These are phyloP conservation scores for Cardamine resedifolia DNA, from an alignment of 345 rosid genomes.

Conservation along the genomic window DNA sequence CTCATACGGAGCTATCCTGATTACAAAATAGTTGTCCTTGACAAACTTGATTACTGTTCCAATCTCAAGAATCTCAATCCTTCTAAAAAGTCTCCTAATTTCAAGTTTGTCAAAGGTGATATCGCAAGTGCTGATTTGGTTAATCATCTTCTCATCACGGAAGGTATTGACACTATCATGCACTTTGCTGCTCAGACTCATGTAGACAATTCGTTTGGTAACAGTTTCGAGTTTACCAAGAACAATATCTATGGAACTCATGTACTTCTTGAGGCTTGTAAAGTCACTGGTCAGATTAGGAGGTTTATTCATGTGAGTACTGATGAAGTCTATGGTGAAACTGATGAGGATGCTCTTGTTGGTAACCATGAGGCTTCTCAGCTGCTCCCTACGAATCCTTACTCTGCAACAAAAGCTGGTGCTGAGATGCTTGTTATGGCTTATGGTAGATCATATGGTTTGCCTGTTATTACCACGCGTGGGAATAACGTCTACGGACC, in stretches of 20 bases:
- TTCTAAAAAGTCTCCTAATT: conserved; percentile 60
- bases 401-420: conserved; percentile 89
- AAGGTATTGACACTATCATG: conserved; percentile 86
- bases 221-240: conserved; percentile 91
- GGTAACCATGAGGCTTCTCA: conserved; percentile 95
- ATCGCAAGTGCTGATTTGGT: conserved; percentile 88
- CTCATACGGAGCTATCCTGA: conserved; percentile 71
- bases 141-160: conserved; percentile 82
- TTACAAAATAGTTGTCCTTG: conserved; percentile 85
- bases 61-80: conserved; percentile 77
- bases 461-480: conserved; percentile 91
- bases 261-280: conserved; percentile 87
- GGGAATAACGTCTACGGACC: conserved; percentile 94
- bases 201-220: conserved; percentile 86
- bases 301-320: conserved; percentile 94
- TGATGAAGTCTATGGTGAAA: conserved; percentile 92
- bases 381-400: conserved; percentile 93
- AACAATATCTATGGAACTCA: conserved; percentile 88
- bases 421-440: conserved; percentile 99
- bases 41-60: conserved; percentile 91
- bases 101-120: conserved; percentile 86
- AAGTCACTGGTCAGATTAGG: conserved; percentile 85
- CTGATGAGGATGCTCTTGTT: conserved; percentile 88
- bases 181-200: conserved; percentile 94
- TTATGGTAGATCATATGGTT: conserved; percentile 81